These are phyloP conservation scores for Gentiana straminea DNA, from an alignment of 257 asterid genomes.

Conservation along the genomic window DNA sequence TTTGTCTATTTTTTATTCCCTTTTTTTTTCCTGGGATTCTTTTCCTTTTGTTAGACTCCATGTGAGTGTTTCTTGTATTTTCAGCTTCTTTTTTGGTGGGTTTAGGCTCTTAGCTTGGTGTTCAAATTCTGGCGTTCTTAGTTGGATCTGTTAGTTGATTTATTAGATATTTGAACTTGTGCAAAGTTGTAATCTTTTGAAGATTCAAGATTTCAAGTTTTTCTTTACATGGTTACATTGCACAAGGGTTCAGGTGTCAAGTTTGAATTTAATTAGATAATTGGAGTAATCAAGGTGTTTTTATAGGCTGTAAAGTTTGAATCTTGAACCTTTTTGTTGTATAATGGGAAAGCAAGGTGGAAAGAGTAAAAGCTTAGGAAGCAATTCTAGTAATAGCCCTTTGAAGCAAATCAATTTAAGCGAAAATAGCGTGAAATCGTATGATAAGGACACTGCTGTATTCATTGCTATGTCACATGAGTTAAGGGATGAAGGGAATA, in stretches of 20 bases:
- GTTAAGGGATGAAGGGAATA: constrained; percentile 68
- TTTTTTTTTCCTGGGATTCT: constrained; percentile 7
- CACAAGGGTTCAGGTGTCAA: not conserved
- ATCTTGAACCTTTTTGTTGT: constrained; percentile 22
- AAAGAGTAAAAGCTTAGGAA: constrained; percentile 26
- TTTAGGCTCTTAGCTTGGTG: constrained; percentile 6
- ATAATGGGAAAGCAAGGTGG: constrained; percentile 58
- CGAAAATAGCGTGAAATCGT: constrained; percentile 28
- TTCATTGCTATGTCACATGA: constrained; percentile 60
- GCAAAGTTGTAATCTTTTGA: not conserved
- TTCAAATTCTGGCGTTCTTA: constrained; percentile 1
- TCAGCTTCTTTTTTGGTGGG: constrained; percentile 4
- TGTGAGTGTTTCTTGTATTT: constrained; percentile 8
- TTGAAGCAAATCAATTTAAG: constrained; percentile 20
- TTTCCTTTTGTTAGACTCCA: constrained; percentile 5
- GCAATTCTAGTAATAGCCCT: constrained; percentile 34
- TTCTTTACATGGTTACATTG: constrained; percentile 1
- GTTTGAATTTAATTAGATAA: constrained; percentile 2
- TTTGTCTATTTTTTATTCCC: not conserved
- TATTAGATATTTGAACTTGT: constrained; percentile 9
- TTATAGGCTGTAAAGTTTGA: constrained; percentile 10
- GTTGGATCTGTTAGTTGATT: constrained; percentile 7
- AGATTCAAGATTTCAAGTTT: not conserved
- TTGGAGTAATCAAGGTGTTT: constrained; percentile 7
- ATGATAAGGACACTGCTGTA: constrained; percentile 50